phyloP scores from a whole-genome alignment of 768 basidiomycete species.

The Podaxis pistillaris region DNA sequence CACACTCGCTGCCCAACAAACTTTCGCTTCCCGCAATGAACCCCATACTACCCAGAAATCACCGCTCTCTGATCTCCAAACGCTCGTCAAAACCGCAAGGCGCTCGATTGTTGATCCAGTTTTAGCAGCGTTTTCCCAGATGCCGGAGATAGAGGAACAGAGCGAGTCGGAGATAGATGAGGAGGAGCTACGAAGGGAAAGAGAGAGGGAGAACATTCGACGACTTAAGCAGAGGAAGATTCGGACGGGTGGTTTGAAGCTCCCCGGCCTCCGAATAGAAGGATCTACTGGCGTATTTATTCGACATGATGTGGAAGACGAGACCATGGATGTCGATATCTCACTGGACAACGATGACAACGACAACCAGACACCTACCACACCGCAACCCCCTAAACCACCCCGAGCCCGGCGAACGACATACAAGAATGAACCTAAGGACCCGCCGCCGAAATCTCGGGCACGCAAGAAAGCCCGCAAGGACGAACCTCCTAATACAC shows the following conservation, averaged over 20 bases:
- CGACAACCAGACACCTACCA: not conserved
- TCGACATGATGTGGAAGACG: slow-evolving; percentile 56
- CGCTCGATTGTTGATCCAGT: slow-evolving; percentile 51
- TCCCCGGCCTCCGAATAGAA: slow-evolving; percentile 22
- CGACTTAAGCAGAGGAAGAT: slow-evolving; percentile 57
- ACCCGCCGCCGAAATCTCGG: not conserved
- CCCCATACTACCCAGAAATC: slow-evolving; percentile 40
- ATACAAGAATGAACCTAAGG: slow-evolving; percentile 1
- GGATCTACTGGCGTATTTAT: slow-evolving; percentile 45
- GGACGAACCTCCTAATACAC: not conserved
- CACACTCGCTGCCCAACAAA: slow-evolving; percentile 33
- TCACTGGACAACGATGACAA: slow-evolving; percentile 31
- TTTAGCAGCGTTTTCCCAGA: slow-evolving; percentile 31
- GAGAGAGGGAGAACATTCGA: slow-evolving; percentile 51
- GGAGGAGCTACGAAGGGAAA: slow-evolving; percentile 35
- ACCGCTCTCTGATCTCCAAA: slow-evolving; percentile 53
- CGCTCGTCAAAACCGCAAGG: slow-evolving; percentile 53
- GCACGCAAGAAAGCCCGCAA: slow-evolving; percentile 9
- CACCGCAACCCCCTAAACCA: not conserved
- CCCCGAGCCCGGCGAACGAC: not conserved
- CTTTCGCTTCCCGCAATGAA: slow-evolving; percentile 33
- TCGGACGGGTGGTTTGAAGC: slow-evolving; percentile 29
- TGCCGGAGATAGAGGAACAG: slow-evolving; percentile 37
- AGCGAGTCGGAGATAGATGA: slow-evolving; percentile 28
- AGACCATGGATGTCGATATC: slow-evolving; percentile 61